Conservation (phyloP, 2,329 filamentous ascomycete species). For the Phaeosphaeria sp. region DNA sequence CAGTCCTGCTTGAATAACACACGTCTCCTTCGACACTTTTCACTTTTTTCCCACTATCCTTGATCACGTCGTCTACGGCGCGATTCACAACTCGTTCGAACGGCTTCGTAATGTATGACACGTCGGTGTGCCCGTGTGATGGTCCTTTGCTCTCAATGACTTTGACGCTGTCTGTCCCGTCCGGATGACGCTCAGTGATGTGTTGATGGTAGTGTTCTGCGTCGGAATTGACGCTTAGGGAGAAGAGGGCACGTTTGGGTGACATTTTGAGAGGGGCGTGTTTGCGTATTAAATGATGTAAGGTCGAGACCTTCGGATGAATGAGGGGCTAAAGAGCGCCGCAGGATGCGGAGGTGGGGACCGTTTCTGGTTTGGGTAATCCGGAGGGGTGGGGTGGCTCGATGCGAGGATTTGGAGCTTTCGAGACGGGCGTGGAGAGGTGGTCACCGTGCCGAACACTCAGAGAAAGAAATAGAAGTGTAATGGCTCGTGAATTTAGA, state of each 20-base stretch:
- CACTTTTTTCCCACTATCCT: constrained; percentile 33
- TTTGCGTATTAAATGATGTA: constrained; percentile 28
- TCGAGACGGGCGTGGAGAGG: constrained; percentile 14
- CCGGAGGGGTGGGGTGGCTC: constrained; percentile 25
- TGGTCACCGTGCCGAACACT: background rate
- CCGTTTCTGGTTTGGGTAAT: constrained; percentile 32
- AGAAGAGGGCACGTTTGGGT: constrained; percentile 44
- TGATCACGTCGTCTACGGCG: constrained; percentile 39
- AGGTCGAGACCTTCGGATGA: constrained; percentile 18
- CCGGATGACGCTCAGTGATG: constrained; percentile 44
- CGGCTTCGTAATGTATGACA: constrained; percentile 47
- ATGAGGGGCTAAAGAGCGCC: constrained; percentile 20
- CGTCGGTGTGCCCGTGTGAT: constrained; percentile 32
- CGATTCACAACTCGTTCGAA: constrained; percentile 43
- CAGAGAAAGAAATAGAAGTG: background rate
- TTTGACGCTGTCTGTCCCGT: constrained; percentile 25
- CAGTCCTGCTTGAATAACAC: background rate
- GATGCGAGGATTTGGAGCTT: background rate
- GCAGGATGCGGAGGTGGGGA: constrained; percentile 23
- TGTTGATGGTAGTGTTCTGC: constrained; percentile 48
- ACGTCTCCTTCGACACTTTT: constrained; percentile 31
- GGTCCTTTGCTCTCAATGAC: constrained; percentile 45
- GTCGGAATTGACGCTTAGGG: constrained; percentile 49
- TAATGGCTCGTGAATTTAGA: background rate
- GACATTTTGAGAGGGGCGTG: constrained; percentile 18